Evolutionary conservation across 1,139 yeast species (phyloP).

Genomic region (Hansenula lynferdii): DNA sequence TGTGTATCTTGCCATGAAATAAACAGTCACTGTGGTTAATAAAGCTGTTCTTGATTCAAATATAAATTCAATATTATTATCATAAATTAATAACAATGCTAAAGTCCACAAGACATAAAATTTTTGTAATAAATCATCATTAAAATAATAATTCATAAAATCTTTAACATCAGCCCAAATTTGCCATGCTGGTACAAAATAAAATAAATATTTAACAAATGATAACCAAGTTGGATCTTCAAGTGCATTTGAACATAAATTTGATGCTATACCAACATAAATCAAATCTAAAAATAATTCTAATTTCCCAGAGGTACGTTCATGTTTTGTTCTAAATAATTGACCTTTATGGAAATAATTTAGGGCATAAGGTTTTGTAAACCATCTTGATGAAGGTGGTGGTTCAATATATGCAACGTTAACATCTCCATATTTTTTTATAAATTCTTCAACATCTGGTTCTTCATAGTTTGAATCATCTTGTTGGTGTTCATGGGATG

Average conservation of each 20-base stretch:
- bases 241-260: conserved; percentile 51
- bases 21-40: conserved; percentile 36
- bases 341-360: conserved; percentile 58
- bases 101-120: conserved; percentile 50
- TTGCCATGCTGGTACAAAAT: conserved; percentile 56
- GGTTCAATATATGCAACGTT: conserved; percentile 42
- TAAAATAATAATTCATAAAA: conserved; percentile 59
- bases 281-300: conserved; percentile 60
- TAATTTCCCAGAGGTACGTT: conserved; percentile 45
- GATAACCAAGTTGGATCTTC: conserved; percentile 46
- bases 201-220: conserved; percentile 43
- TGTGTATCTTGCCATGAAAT: conserved; percentile 43
- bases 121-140: conserved; percentile 55
- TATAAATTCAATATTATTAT: conserved; percentile 44
- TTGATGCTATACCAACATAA: conserved; percentile 63
- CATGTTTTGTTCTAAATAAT: conserved; percentile 51
- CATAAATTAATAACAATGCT: conserved; percentile 44
- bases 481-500: no score
- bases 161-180: conserved; percentile 65
- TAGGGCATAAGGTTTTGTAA: conserved; percentile 53
- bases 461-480: no score
- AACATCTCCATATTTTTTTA: conserved; percentile 46
- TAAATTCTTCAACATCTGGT: conserved; percentile 40
- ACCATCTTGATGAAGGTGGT: conserved; percentile 38
- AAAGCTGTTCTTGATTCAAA: conserved; percentile 36